A percentile compares a stretch with the other conserved stretches of the same genome.
Evolutionary conservation across 208 protist species (phyloP).

Genomic region (Strigomonas oncopelti): DNA sequence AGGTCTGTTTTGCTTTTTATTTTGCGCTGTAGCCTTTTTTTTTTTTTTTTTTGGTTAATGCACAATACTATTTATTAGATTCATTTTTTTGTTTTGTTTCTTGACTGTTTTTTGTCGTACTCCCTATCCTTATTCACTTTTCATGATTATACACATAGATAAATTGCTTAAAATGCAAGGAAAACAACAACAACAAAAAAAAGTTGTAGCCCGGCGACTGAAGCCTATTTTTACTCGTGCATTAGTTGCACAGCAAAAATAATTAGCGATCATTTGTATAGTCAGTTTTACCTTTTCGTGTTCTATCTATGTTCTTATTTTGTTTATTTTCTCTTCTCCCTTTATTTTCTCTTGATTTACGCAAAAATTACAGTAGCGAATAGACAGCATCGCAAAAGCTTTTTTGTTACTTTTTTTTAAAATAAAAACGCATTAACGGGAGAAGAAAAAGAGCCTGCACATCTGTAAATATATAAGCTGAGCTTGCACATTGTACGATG

Average conservation of each 20-base stretch:
- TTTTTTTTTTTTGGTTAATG: slow-evolving; percentile 8
- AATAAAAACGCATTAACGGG: background rate
- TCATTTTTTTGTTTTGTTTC: slow-evolving; percentile 1
- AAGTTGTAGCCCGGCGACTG: too few species aligned
- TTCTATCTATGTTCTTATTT: slow-evolving; percentile 8
- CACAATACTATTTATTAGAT: background rate
- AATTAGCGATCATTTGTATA: background rate
- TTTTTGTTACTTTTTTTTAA: too few species aligned
- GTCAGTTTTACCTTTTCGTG: background rate
- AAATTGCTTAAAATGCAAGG: background rate
- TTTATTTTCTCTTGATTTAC: background rate
- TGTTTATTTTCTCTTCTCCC: background rate
- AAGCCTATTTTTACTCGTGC: too few species aligned
- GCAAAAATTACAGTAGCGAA: too few species aligned
- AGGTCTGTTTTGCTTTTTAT: slow-evolving; percentile 5
- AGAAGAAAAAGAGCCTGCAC: slow-evolving; percentile 10
- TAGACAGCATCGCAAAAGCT: too few species aligned
- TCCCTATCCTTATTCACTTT: background rate
- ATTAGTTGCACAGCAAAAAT: too few species aligned
- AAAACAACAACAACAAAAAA: slow-evolving; percentile 5
- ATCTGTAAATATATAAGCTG: too few species aligned
- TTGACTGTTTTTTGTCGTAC: background rate
- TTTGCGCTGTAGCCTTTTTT: slow-evolving; percentile 8
- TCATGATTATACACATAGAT: background rate
- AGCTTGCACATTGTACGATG: background rate